Evolutionary conservation across 176 grass and related monocot species (phyloP).

Genomic region (Paspalum notatum): DNA sequence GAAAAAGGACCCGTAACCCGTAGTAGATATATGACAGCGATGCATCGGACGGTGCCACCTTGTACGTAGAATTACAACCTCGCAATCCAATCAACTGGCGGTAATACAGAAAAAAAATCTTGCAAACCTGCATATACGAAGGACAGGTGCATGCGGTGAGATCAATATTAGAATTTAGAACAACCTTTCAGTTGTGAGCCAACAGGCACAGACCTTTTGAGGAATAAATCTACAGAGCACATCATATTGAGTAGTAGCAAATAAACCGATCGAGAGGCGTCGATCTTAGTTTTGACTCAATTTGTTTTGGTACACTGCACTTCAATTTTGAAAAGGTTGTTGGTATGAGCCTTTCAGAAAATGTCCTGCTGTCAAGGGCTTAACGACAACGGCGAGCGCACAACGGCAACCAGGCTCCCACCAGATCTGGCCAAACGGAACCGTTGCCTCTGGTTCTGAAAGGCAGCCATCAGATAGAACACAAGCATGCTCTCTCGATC

Average conservation of each 20-base stretch:
- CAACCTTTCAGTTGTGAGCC: neutral
- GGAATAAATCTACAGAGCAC: neutral
- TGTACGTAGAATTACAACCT: neutral
- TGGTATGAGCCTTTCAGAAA: neutral
- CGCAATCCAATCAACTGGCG: neutral
- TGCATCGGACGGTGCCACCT: neutral
- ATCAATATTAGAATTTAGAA: neutral
- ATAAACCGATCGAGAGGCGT: neutral
- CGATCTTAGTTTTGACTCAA: neutral
- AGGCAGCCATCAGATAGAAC: neutral
- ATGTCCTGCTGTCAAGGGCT: neutral
- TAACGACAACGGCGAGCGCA: neutral
- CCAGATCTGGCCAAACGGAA: neutral
- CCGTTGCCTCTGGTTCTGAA: neutral
- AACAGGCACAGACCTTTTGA: neutral
- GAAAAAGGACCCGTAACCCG: neutral
- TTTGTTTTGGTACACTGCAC: neutral
- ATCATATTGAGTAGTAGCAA: neutral
- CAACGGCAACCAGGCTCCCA: neutral
- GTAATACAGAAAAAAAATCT: neutral
- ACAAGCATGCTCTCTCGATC: neutral
- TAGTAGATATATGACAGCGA: neutral
- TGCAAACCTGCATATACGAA: constrained; percentile 18
- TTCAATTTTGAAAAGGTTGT: neutral
- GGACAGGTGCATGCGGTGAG: neutral